Evolutionary conservation across 495 filamentous ascomycete genomes (phyloP), one percentile per base, ranked within the genome.

Genomic region (Beverwykella pulmonaria): DNA sequence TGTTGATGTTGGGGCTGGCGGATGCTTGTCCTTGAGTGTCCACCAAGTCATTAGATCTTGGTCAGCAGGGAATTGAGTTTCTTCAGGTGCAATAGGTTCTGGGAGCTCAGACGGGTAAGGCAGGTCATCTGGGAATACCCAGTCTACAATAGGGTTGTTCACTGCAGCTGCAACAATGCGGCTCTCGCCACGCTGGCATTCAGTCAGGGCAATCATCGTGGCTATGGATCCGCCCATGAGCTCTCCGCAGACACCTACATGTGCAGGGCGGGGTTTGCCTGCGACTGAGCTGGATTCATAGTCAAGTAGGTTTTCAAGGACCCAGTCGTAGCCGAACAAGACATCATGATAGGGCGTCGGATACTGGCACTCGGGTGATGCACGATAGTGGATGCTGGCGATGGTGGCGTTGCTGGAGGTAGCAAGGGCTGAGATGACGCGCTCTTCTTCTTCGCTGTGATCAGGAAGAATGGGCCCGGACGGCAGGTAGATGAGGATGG

Each of bases 191-290:
- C 71, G 63, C 19, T 76, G 75, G 20, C 83, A 82, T 76, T 88
- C 85, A 39, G 85, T 88, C 47, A 88, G 72, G 0, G 84, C 81
- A 14, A 88, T 78, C 82, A 84, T 86, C 1, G 81, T 74, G 1
- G 85, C 84, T 30, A 87, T 74, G 0, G 81, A 80, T 15, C 83
- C 85, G 9, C 85, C 85, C 20, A 84, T 71, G 54, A 85, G 79
- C 29, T 82, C 79, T 32, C 85, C 85, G 59, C 78, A 78, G 20
- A 87, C 75, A 30, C 78, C 79, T 0, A 87, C 60, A 7, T 75
- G 72, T 1, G 71, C 59, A 6, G 67, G 10, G 14, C 48, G 46
- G 12, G 25, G 44, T 6, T 26, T 50, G 22, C 25, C 26, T 2
- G 39, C 9, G 3, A 3, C 15, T 44, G 39, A 3, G 25, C 20